These are phyloP conservation scores for Lablab purpureus DNA, from an alignment of 306 rosid genomes.

Conservation along the genomic window DNA sequence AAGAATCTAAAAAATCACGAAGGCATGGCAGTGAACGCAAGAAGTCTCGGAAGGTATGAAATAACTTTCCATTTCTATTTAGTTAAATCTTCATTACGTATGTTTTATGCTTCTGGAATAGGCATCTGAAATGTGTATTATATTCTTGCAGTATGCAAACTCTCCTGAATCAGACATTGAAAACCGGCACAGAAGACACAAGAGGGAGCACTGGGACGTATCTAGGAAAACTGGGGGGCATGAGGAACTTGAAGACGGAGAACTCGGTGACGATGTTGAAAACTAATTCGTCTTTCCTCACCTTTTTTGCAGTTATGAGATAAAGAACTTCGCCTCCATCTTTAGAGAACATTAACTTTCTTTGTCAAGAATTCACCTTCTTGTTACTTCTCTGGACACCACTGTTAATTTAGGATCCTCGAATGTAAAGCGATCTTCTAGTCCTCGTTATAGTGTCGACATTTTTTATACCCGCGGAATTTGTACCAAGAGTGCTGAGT, in stretches of 20 bases:
- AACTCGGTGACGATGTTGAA: slow-evolving; percentile 93
- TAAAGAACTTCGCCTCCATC: slow-evolving; percentile 13
- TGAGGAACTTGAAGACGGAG: slow-evolving; percentile 98
- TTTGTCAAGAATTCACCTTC: background rate
- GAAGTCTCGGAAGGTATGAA: slow-evolving; percentile 79
- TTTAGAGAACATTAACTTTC: slow-evolving; percentile 29
- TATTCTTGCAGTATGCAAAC: slow-evolving; percentile 74
- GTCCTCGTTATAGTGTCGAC: slow-evolving; percentile 13
- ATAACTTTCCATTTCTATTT: slow-evolving; percentile 14
- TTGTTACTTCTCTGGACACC: background rate
- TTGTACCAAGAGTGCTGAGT: slow-evolving; percentile 22
- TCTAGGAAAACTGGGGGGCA: slow-evolving; percentile 72
- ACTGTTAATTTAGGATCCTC: slow-evolving; percentile 38
- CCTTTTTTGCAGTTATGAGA: slow-evolving; percentile 37
- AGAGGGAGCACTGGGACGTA: slow-evolving; percentile 86
- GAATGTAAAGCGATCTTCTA: slow-evolving; percentile 33
- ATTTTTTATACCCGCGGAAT: background rate
- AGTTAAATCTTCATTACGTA: background rate
- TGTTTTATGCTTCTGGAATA: slow-evolving; percentile 7
- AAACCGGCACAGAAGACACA: slow-evolving; percentile 82
- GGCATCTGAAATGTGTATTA: slow-evolving; percentile 32
- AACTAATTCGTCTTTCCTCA: slow-evolving; percentile 48
- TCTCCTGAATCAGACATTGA: slow-evolving; percentile 94
- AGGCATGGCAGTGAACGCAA: slow-evolving; percentile 94
- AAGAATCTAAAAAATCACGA: slow-evolving; percentile 85